Base-by-base conservation (phyloP, 2,329 filamentous ascomycete species). In the Delphinella strobiligena region DNA sequence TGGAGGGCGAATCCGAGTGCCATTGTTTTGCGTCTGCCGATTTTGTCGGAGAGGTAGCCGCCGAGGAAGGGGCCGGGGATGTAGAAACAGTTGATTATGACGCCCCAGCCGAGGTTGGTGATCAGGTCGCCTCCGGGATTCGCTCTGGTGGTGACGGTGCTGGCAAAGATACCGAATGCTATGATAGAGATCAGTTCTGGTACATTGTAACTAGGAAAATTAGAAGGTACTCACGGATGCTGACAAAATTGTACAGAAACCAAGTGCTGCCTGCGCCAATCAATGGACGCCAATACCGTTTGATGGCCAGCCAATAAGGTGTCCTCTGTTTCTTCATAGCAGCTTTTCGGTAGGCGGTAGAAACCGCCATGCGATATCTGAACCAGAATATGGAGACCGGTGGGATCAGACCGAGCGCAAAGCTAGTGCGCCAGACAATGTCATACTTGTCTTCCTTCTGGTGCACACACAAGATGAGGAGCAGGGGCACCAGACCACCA, bases 71-170 rank as follows among this genome's bases (percentile, higher is more conserved):
- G 82, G 1, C 87, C 87, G 0, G 85, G 86, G 35, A 93, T 72
- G 58, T 91, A 91, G 60, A 93, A 93, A 45, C 85, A 63, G 57
- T 91, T 93, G 64, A 91, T 77, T 19, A 93, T 72, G 0, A 81
- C 85, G 54, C 85, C 87, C 86, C 86, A 93, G 31, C 85, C 87
- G 41, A 93, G 85, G 14, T 78, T 41, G 47, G 51, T 64, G 46
- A 81, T 82, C 49, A 83, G 85, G 2, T 93, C 64, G 0, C 80
- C 72, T 0, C 75, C 27, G 12, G 47, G 43, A 70, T 4, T 59
- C 5, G 86, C 72, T 42, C 74, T 75, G 29, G 65, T 60, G 0
- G 89, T 63, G 50, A 93, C 89, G 2, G 78, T 72, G 1, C 80
- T 79, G 0, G 81, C 82, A 63, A 91, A 94, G 53, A 93, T 85